Evolutionary conservation across 768 basidiomycete species (phyloP).

Genomic region (Sarcodon aspratus): DNA sequence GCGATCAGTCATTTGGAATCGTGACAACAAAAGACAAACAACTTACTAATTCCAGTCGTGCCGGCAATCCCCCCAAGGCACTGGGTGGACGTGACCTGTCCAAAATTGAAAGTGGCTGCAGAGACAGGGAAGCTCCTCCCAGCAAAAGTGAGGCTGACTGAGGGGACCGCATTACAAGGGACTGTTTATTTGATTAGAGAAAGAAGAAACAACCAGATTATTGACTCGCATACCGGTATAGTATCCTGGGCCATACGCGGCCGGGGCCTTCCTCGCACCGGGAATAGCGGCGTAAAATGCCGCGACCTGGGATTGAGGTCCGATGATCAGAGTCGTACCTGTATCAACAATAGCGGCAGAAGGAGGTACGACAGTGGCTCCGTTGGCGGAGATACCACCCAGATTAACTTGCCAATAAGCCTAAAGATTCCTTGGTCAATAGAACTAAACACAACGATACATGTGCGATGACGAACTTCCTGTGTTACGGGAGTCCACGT

Average conservation of each 20-base stretch:
- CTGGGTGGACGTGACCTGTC: conserved; percentile 8
- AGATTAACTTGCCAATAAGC: conserved; percentile 4
- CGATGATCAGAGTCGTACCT: conserved; percentile 21
- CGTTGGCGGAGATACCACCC: conserved; percentile 4
- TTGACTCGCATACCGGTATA: conserved; percentile 9
- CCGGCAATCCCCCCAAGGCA: conserved; percentile 16
- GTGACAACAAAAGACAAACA: background rate
- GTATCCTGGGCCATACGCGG: conserved; percentile 10
- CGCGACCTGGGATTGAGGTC: conserved; percentile 10
- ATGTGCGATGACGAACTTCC: conserved; percentile 13
- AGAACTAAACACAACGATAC: background rate
- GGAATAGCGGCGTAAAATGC: conserved; percentile 16
- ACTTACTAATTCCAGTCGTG: conserved; percentile 3
- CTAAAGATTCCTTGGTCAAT: background rate
- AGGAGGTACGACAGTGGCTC: conserved; percentile 1
- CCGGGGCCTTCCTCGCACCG: conserved; percentile 8
- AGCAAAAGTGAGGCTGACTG: conserved; percentile 26
- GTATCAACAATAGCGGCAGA: conserved; percentile 15
- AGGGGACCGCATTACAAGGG: conserved; percentile 19
- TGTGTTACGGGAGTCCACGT: conserved; percentile 15
- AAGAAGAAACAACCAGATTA: too few relatives aligned
- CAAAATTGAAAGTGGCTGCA: conserved; percentile 23
- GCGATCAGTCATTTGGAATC: conserved; percentile 9
- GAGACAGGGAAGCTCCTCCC: conserved; percentile 25
- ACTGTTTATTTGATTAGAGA: conserved; percentile 19